Evolutionary conservation across 2,329 filamentous ascomycete species (phyloP).

Genomic region (Curvularia eragrostidis): DNA sequence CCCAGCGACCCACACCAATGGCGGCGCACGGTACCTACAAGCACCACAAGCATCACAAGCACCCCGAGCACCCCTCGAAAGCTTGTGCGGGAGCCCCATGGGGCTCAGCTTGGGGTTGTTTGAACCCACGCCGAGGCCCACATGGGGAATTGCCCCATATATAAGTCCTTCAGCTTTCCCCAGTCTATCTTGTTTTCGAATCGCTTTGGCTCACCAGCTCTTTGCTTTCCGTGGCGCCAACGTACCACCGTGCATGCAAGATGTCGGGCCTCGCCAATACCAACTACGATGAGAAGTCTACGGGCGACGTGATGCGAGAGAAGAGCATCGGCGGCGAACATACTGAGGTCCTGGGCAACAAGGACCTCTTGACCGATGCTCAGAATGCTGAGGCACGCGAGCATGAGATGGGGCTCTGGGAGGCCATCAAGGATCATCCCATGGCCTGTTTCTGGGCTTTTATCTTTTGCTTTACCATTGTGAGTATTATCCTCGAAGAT

Average conservation of each 20-base stretch:
- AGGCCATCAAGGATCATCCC: slow-evolving; percentile 60
- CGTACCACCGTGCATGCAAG: slow-evolving; percentile 8
- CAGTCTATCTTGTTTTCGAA: slow-evolving; percentile 11
- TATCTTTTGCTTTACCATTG: slow-evolving; percentile 62
- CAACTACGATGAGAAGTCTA: slow-evolving; percentile 10
- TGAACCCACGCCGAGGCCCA: slow-evolving; percentile 14
- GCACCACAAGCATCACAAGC: slow-evolving; percentile 14
- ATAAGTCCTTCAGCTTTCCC: slow-evolving; percentile 15
- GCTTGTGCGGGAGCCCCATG: slow-evolving; percentile 32
- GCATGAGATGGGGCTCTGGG: slow-evolving; percentile 57
- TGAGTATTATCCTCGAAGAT: slow-evolving; percentile 30
- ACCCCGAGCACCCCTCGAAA: slow-evolving; percentile 20
- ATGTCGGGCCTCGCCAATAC: slow-evolving; percentile 16
- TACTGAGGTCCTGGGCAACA: slow-evolving; percentile 29
- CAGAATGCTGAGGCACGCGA: slow-evolving; percentile 64
- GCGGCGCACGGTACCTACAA: slow-evolving; percentile 7
- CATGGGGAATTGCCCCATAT: slow-evolving; percentile 5
- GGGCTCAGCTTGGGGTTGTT: slow-evolving; percentile 14
- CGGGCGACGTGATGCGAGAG: slow-evolving; percentile 7
- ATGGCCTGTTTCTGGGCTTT: slow-evolving; percentile 63
- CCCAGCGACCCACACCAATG: slow-evolving; percentile 19
- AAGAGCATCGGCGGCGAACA: slow-evolving; percentile 10
- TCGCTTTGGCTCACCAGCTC: slow-evolving; percentile 18
- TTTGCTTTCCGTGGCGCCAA: slow-evolving; percentile 16
- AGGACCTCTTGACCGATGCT: slow-evolving; percentile 47